A percentile compares a stretch with the other conserved stretches of the same genome.
phyloP scores from a whole-genome alignment of 1,139 yeast species.

The Candida albicans region DNA sequence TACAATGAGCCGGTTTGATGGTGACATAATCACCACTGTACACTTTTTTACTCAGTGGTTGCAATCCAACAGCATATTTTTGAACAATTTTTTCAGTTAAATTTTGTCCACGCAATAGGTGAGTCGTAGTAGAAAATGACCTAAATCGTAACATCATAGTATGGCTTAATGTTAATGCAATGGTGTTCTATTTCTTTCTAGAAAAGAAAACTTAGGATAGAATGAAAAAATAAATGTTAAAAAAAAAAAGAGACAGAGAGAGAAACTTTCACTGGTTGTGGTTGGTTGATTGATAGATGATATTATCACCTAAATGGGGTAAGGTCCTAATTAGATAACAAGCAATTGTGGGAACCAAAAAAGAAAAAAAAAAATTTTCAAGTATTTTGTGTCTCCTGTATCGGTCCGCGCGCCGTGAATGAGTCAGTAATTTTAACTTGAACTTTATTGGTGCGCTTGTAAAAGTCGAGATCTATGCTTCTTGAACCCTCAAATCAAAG shows the following conservation, averaged over 20 bases:
- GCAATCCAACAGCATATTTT: conserved; percentile 75
- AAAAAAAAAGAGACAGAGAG: too few relatives aligned
- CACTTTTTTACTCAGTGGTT: conserved; percentile 62
- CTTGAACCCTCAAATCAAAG: too few relatives aligned
- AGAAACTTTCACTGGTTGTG: too few relatives aligned
- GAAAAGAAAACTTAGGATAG: background rate
- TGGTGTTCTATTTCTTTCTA: background rate
- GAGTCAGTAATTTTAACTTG: conserved; percentile 28
- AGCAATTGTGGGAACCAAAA: background rate
- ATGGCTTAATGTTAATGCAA: background rate
- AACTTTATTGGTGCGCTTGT: conserved; percentile 23
- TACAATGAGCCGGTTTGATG: conserved; percentile 93
- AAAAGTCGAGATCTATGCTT: background rate
- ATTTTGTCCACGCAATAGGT: conserved; percentile 59
- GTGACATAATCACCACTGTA: conserved; percentile 93
- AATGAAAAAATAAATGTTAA: too few relatives aligned
- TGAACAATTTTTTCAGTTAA: conserved; percentile 95
- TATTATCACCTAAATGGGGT: too few relatives aligned
- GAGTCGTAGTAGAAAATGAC: conserved; percentile 11
- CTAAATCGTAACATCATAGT: conserved; percentile 10
- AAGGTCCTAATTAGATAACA: too few relatives aligned
- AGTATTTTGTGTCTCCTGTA: background rate
- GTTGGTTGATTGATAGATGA: too few relatives aligned
- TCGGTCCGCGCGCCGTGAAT: conserved; percentile 14
- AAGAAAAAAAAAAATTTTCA: background rate